Evolutionary conservation across 164 flowering plant genomes (phyloP).

Genomic region (Vitis amurensis): DNA sequence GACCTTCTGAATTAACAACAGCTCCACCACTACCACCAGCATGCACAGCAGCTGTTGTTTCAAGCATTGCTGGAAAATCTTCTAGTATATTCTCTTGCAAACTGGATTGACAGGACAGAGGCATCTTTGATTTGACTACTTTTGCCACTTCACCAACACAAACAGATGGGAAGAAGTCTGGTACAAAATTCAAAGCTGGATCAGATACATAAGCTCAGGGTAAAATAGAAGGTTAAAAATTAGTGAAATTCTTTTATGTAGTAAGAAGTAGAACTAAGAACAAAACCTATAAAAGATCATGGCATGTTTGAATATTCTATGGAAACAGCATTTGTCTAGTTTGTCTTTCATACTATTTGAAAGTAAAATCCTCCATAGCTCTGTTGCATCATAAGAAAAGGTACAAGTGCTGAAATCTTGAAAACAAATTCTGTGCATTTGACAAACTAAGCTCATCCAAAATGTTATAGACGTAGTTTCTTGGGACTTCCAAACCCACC

Average conservation of each 20-base stretch:
- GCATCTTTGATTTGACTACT: constrained; percentile 61
- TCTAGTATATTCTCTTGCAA: constrained; percentile 15
- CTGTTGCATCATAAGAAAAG: neutral
- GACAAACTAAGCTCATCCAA: too few relatives aligned
- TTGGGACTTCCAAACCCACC: neutral
- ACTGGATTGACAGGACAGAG: constrained; percentile 23
- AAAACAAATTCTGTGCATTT: too few relatives aligned
- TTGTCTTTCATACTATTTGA: neutral
- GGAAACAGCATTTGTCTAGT: neutral
- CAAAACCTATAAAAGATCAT: neutral
- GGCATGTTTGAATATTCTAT: neutral
- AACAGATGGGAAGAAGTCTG: constrained; percentile 74
- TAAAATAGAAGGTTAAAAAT: constrained; percentile 1
- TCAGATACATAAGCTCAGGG: constrained; percentile 7
- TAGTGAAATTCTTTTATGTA: neutral
- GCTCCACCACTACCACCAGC: constrained; percentile 99
- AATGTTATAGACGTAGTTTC: neutral
- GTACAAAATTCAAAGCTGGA: constrained; percentile 6
- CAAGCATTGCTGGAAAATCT: constrained; percentile 74
- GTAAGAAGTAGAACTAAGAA: neutral
- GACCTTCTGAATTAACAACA: constrained; percentile 75
- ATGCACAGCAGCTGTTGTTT: constrained; percentile 96
- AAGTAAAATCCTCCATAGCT: neutral
- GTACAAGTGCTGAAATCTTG: too few relatives aligned
- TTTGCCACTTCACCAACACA: constrained; percentile 75